Percentiles rank a stretch among this genome's conserved stretches.
These are phyloP conservation scores for Cercospora nicotianae DNA, from an alignment of 2,329 filamentous ascomycete species.

Conservation along the genomic window DNA sequence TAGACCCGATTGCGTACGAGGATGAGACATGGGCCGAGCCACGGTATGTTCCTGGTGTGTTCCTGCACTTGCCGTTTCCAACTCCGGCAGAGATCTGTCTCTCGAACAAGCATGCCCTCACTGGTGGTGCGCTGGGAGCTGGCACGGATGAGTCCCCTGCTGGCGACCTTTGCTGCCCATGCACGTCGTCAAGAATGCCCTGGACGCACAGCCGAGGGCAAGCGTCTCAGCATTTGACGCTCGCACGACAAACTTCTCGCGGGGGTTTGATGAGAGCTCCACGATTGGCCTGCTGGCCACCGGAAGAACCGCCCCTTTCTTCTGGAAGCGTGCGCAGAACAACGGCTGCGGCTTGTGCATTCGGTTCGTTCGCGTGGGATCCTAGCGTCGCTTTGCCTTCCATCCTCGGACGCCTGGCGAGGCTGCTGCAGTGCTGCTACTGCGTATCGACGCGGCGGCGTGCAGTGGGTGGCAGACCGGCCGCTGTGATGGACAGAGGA, in stretches of 20 bases:
- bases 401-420: neutral
- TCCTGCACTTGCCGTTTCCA: constrained; percentile 9
- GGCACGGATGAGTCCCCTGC: neutral
- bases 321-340: constrained; percentile 4
- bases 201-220: neutral
- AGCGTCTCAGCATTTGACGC: neutral
- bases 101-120: neutral
- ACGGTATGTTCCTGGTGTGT: neutral
- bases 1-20: neutral
- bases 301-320: neutral
- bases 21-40: neutral
- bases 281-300: constrained; percentile 1
- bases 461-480: neutral
- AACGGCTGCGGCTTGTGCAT: neutral
- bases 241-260: neutral
- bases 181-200: neutral
- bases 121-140: neutral
- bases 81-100: neutral
- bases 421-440: neutral
- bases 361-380: neutral
- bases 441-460: neutral
- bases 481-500: neutral
- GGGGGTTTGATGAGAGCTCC: constrained; percentile 5
- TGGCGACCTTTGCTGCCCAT: neutral
- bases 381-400: constrained; percentile 7